Evolutionary conservation across 306 rosid genomes (phyloP).

Genomic region (barrel medic (Medicago truncatula)): MtrunA17r5.0-ANR NC_053045.1:27328001-27328500

Average conservation of each 20-base stretch:
- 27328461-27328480: conserved; percentile 77
- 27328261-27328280: conserved; percentile 92
- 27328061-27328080: conserved; percentile 91
- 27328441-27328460: conserved; percentile 60
- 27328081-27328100: conserved; percentile 95
- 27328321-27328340: conserved; percentile 10
- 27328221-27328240: conserved; percentile 89
- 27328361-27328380: too few relatives aligned
- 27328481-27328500: conserved; percentile 84
- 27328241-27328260: conserved; percentile 82
- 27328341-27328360: too few relatives aligned
- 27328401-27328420: too few relatives aligned
- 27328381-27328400: too few relatives aligned
- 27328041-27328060: conserved; percentile 79
- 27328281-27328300: conserved; percentile 95
- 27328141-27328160: conserved; percentile 67
- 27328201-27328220: conserved; percentile 72
- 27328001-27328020: background rate
- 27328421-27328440: background rate
- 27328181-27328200: conserved; percentile 83
- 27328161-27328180: conserved; percentile 68
- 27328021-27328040: too few relatives aligned
- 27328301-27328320: conserved; percentile 86
- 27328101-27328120: conserved; percentile 69
- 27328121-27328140: conserved; percentile 64